Evolutionary conservation across 495 filamentous ascomycete species (phyloP).

Genomic region (Tuber umbilicatum): DNA sequence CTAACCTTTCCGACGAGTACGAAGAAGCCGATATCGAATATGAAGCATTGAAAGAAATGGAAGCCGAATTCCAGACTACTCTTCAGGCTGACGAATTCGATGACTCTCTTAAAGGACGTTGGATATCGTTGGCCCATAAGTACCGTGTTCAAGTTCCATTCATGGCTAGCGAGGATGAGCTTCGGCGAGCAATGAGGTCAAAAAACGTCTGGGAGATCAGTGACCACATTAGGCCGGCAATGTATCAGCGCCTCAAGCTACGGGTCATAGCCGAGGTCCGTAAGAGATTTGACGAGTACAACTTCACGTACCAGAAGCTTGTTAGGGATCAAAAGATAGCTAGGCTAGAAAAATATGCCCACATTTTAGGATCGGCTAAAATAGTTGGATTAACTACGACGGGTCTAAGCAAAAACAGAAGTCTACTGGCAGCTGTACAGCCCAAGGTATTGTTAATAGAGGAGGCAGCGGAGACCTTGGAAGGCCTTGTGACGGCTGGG

Average conservation of each 20-base stretch:
- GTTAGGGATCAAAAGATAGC: constrained; percentile 49
- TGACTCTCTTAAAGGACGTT: constrained; percentile 51
- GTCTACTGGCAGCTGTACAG: constrained; percentile 60
- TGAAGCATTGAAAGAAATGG: constrained; percentile 59
- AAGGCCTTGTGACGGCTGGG: constrained; percentile 58
- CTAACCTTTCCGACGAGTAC: constrained; percentile 49
- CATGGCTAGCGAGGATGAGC: constrained; percentile 35
- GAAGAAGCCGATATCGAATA: constrained; percentile 62
- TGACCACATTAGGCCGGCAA: constrained; percentile 48
- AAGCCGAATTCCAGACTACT: constrained; percentile 52
- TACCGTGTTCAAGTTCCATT: constrained; percentile 45
- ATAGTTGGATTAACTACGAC: constrained; percentile 72
- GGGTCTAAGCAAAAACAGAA: constrained; percentile 82
- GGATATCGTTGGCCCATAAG: constrained; percentile 47
- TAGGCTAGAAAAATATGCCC: constrained; percentile 52
- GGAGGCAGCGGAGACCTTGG: constrained; percentile 68
- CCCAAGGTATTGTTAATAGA: constrained; percentile 65
- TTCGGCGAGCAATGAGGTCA: constrained; percentile 42
- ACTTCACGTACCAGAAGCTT: constrained; percentile 45
- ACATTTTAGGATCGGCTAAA: constrained; percentile 50
- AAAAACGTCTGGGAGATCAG: constrained; percentile 57
- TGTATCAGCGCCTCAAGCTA: constrained; percentile 55
- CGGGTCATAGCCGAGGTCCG: constrained; percentile 47
- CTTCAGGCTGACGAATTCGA: constrained; percentile 50
- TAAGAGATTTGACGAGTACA: constrained; percentile 45